phyloP scores from a whole-genome alignment of 1,284 basidiomycete species.

The Veloporphyrellus conicus region DNA sequence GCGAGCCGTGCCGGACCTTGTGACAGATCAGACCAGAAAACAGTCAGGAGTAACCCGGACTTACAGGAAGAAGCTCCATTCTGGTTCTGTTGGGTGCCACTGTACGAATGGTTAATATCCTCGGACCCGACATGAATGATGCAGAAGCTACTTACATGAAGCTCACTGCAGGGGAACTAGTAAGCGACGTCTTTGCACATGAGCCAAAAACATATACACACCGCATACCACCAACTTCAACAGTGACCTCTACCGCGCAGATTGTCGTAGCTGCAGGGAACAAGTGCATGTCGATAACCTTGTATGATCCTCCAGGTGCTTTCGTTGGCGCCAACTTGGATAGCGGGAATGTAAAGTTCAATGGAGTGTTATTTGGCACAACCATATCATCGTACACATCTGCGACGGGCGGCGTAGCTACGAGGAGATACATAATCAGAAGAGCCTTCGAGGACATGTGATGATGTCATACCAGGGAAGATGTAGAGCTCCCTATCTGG shows the following conservation, averaged over 20 bases:
- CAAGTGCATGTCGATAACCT: slow-evolving; percentile 54
- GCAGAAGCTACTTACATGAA: slow-evolving; percentile 44
- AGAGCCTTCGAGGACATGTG: neutral
- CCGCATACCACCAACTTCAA: slow-evolving; percentile 58
- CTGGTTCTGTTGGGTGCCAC: slow-evolving; percentile 50
- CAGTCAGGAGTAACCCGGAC: neutral
- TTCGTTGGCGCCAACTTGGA: slow-evolving; percentile 43
- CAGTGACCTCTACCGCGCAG: slow-evolving; percentile 53
- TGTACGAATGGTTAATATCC: slow-evolving; percentile 17
- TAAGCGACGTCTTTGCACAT: neutral
- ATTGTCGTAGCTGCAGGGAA: slow-evolving; percentile 57
- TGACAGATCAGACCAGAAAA: slow-evolving; percentile 3
- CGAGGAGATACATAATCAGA: slow-evolving; percentile 13
- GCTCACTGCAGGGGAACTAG: slow-evolving; percentile 35
- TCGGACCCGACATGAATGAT: neutral
- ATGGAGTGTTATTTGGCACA: slow-evolving; percentile 43
- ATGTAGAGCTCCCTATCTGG: slow-evolving; percentile 52
- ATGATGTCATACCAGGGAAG: slow-evolving; percentile 41
- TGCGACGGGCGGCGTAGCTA: slow-evolving; percentile 39
- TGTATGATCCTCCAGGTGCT: slow-evolving; percentile 52
- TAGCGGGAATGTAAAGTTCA: slow-evolving; percentile 51
- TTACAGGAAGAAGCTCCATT: slow-evolving; percentile 41
- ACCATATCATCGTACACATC: slow-evolving; percentile 38
- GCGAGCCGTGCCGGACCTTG: slow-evolving; percentile 46
- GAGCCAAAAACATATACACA: slow-evolving; percentile 20